Conservation (phyloP, 345 rosid genomes). For the Jatropha curcas region DNA sequence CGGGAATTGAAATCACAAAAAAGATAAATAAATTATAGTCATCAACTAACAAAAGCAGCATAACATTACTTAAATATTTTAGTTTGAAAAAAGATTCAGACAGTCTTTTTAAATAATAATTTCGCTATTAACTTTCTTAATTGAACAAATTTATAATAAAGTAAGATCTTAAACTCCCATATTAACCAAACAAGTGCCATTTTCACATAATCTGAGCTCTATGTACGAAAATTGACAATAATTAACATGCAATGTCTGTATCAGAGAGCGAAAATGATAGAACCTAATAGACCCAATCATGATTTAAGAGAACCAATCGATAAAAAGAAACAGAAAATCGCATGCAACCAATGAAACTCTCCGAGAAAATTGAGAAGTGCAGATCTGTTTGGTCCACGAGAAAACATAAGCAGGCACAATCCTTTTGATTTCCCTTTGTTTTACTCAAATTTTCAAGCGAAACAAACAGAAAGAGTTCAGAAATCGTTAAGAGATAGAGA, state of each 20-base stretch:
- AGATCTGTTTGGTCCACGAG: not conserved
- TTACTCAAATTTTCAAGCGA: slow-evolving; percentile 4
- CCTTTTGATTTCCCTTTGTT: not conserved
- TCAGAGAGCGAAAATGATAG: not conserved
- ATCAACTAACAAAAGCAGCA: not conserved
- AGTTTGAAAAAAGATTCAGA: not conserved
- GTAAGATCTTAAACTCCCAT: not conserved
- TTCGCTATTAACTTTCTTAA: not conserved
- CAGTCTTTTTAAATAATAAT: not conserved
- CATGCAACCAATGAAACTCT: not conserved
- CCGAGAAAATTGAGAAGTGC: not conserved
- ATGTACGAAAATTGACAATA: not conserved
- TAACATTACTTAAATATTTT: too few relatives aligned
- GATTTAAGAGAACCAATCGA: not conserved
- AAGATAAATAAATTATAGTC: too few relatives aligned
- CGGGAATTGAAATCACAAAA: too few relatives aligned
- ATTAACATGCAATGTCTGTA: not conserved
- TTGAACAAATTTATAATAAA: not conserved
- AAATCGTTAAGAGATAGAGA: not conserved
- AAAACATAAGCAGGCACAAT: not conserved
- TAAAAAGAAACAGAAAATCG: not conserved
- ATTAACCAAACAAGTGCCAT: not conserved
- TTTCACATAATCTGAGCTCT: not conserved
- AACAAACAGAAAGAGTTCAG: slow-evolving; percentile 6
- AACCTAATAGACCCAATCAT: not conserved